Evolutionary conservation across 2,329 filamentous ascomycete species (phyloP), one percentile per base, ranked within the genome.

Genomic region (Apiospora hydei): DNA sequence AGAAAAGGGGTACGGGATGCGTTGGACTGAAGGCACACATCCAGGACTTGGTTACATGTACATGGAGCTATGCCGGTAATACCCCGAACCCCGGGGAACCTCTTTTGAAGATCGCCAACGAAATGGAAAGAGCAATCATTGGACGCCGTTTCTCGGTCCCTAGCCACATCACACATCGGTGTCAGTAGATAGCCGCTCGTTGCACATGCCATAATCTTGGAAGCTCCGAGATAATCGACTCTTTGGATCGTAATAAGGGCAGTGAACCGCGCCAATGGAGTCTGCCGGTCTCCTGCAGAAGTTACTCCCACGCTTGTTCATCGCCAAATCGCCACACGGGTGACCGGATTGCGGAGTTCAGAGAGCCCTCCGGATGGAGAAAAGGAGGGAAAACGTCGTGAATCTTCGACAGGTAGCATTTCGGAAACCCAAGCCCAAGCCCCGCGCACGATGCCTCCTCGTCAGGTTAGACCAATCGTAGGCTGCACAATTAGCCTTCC

Each of bases 351-450:
- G 26, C 30, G 26, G 53, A 34, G 53, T 5, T 11, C 18, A 34
- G 53, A 61, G 34, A 18, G 14, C 16, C 11, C 21, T 61, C 18
- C 53, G 7, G 16, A 61, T 61, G 53, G 53, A 30, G 53, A 61
- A 61, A 61, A 61, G 53, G 53, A 61, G 34, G 34, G 53, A 38
- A 61, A n/a, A 11, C 16, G 21, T 61, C 53, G 30, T 61, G 30
- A 11, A 13, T 7, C 16, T 38, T 21, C 30, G 14, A 10, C 16
- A 61, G 16, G 3, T 21, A 13, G 0, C 49, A 8, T 26, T 10
- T 5, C 53, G n/a, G n/a, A 21, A 21, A 21, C 21, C 14, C 53
- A 38, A 16, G 16, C 53, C 53, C 26, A 38, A 6, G 38, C 53
- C 53, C 53, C 53, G 30, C 53, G 51, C 53, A 2, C 18, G 5